Evolutionary conservation across 164 flowering plant species (phyloP), one percentile per base, ranked within the genome.

Genomic region (Umbellularia californica): DNA sequence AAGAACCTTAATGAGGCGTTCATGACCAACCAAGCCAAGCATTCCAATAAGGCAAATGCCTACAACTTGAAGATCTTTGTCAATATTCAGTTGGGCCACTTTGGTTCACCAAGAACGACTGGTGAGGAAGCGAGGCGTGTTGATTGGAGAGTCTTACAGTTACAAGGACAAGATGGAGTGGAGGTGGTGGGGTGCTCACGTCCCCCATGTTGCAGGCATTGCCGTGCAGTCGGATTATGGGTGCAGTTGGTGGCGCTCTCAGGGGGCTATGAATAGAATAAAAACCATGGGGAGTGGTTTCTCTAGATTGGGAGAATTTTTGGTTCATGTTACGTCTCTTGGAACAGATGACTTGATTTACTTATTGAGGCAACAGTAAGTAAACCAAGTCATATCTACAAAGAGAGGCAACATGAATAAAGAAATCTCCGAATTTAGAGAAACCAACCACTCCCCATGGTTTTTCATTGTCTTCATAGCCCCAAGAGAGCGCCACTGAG

Each of bases 201-300:
- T 86, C 69, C 93, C 94, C 0, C 93, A 82, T 81, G 88, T 93
- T 75, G 85, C 89, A 5, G 97, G 97, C 17, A 93, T 95, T 74
- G 88, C 88, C 63, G 97, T 97, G 35, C 94, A 90, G 70, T 76
- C 90, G 0, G 77, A 79, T 14, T 77, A 83, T 82, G 98, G 95
- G 50, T 95, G 33, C 96, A 92, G 71, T 94, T 97, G 1, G 97
- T 94, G 25, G 96, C 85, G 0, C 89, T 94, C 25, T 89, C 97
- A 1, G 97, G 98, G 58, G 98, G 97, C 2, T 92, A 92, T 72
- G 70, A 77, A 50, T 95, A 92, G 74, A 95, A 94, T 58, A 92
- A 94, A 79, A 97, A 92, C 72, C 92, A 94, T 79, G 97, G 98
- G 7, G 97, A 94, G 80, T 94, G 97, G 98, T 91, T 94, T 71